These are phyloP conservation scores for Anthracocystis panici-leucophaei DNA, from an alignment of 1,284 basidiomycete species.

Conservation along the genomic window DNA sequence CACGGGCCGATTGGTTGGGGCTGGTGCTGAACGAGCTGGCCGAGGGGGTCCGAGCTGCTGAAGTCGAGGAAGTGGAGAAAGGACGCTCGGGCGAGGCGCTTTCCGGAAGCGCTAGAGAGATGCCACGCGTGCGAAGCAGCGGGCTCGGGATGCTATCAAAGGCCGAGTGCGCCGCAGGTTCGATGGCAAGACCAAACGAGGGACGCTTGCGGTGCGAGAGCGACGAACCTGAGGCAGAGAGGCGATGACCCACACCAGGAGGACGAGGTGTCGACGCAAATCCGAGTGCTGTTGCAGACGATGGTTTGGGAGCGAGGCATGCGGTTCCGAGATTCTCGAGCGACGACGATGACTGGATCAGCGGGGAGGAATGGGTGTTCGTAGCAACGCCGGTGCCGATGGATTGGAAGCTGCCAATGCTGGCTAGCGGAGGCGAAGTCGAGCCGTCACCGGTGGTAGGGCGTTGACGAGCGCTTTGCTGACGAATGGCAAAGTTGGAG, in stretches of 20 bases:
- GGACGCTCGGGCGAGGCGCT: slow-evolving; percentile 11
- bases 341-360: slow-evolving; percentile 18
- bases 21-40: slow-evolving; percentile 26
- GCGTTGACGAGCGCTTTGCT: slow-evolving; percentile 9
- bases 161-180: slow-evolving; percentile 46
- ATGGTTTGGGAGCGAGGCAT: neutral
- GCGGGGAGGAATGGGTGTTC: neutral
- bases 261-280: slow-evolving; percentile 11
- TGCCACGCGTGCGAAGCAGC: slow-evolving; percentile 28
- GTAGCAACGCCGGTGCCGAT: neutral
- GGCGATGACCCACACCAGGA: slow-evolving; percentile 20
- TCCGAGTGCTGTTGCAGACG: slow-evolving; percentile 5
- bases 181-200: slow-evolving; percentile 48
- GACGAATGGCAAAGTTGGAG: slow-evolving; percentile 13
- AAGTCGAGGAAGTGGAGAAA: slow-evolving; percentile 30
- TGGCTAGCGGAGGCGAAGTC: slow-evolving; percentile 3
- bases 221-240: slow-evolving; percentile 27
- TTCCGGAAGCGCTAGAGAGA: slow-evolving; percentile 24
- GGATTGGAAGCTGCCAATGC: slow-evolving; percentile 8
- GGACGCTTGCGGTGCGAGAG: slow-evolving; percentile 45
- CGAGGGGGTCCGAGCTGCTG: slow-evolving; percentile 14
- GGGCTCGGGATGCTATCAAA: slow-evolving; percentile 54
- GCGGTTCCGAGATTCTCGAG: slow-evolving; percentile 4
- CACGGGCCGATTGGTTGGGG: slow-evolving; percentile 18
- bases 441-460: slow-evolving; percentile 18